A percentile compares a stretch with the other conserved stretches of the same genome.
Conservation (phyloP, 495 filamentous ascomycete genomes). For the Clohesyomyces aquaticus region DNA sequence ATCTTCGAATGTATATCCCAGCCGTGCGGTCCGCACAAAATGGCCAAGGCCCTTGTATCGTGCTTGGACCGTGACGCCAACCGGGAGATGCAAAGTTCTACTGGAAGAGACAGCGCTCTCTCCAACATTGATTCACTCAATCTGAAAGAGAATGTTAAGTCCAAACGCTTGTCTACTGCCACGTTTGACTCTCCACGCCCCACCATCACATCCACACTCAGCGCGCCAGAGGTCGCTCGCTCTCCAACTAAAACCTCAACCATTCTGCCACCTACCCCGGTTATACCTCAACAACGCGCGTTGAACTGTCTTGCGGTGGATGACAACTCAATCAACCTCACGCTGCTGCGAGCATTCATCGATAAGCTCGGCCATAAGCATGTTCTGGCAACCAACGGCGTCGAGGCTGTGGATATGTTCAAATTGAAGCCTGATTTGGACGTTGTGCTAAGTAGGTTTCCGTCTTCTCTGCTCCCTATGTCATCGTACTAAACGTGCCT, state of each 20-base stretch:
- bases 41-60: conserved; percentile 28
- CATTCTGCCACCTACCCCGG: neutral
- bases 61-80: conserved; percentile 32
- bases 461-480: neutral
- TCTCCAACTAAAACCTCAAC: conserved; percentile 1
- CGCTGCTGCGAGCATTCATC: conserved; percentile 58
- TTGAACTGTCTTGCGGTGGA: conserved; percentile 66
- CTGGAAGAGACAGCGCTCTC: conserved; percentile 1
- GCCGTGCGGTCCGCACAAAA: conserved; percentile 36
- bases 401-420: conserved; percentile 61
- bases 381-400: conserved; percentile 61
- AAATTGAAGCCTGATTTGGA: conserved; percentile 39
- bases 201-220: conserved; percentile 10
- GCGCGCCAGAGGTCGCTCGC: conserved; percentile 11
- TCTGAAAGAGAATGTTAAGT: conserved; percentile 18
- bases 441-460: neutral
- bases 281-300: neutral
- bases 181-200: conserved; percentile 2
- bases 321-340: conserved; percentile 76
- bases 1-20: conserved; percentile 36
- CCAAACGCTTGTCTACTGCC: neutral
- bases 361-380: conserved; percentile 56
- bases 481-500: neutral
- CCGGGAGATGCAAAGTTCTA: neutral
- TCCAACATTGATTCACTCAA: conserved; percentile 3